Percentiles rank a stretch among this genome's conserved stretches.
Evolutionary conservation across 108 stramenopile genomes (phyloP).

Genomic region (Cyclostephanos invisitatus): DNA sequence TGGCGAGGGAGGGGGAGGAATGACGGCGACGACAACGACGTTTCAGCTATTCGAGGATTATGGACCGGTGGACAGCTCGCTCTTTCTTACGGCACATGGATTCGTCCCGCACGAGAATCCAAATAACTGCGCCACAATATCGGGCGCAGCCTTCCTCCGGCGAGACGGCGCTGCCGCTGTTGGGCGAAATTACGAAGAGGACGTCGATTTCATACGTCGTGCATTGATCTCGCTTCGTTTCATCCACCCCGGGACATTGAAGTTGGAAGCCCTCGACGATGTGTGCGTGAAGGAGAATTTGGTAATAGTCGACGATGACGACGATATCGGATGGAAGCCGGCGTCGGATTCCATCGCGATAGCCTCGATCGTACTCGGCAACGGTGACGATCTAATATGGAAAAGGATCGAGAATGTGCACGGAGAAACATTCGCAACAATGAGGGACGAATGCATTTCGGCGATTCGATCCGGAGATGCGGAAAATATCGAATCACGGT

Average conservation of each 20-base stretch:
- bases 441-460: slow-evolving; percentile 26
- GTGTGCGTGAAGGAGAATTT: slow-evolving; percentile 37
- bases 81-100: slow-evolving; percentile 80
- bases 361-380: slow-evolving; percentile 15
- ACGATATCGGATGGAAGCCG: slow-evolving; percentile 28
- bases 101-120: slow-evolving; percentile 88
- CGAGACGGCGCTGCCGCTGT: neutral
- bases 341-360: slow-evolving; percentile 47
- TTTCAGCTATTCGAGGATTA: slow-evolving; percentile 85
- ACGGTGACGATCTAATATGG: neutral
- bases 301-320: slow-evolving; percentile 40
- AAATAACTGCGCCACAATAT: slow-evolving; percentile 70
- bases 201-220: slow-evolving; percentile 7
- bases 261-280: slow-evolving; percentile 29
- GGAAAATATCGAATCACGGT: slow-evolving; percentile 30
- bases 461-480: slow-evolving; percentile 40
- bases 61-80: slow-evolving; percentile 72
- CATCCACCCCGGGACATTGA: slow-evolving; percentile 11
- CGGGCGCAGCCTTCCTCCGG: slow-evolving; percentile 18
- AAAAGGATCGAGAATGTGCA: slow-evolving; percentile 3
- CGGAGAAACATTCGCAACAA: neutral
- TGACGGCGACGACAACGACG: neutral
- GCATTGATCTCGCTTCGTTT: slow-evolving; percentile 35
- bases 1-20: slow-evolving; percentile 33
- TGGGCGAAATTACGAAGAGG: slow-evolving; percentile 6